Percentiles rank a stretch among this genome's conserved stretches.
These are phyloP conservation scores for Lactarius trivialis DNA, from an alignment of 768 basidiomycete species.

Conservation along the genomic window DNA sequence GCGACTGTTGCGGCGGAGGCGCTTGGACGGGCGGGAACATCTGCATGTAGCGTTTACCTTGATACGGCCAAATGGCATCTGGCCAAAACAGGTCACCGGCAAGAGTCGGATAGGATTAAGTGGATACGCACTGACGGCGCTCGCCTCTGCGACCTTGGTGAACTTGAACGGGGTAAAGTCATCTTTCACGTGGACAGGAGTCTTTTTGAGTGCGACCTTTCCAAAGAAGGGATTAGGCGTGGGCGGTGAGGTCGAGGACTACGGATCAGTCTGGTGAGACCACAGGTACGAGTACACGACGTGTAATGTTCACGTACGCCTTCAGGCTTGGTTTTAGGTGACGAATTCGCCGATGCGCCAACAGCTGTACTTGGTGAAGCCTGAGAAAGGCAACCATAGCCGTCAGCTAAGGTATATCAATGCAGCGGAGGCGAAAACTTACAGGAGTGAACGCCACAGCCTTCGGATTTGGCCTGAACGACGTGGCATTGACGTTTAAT, in stretches of 20 bases:
- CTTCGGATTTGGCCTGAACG: slow-evolving; percentile 85
- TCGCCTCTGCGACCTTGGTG: slow-evolving; percentile 69
- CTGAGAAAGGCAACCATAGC: slow-evolving; percentile 23
- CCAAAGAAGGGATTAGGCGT: slow-evolving; percentile 89
- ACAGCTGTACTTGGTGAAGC: slow-evolving; percentile 28
- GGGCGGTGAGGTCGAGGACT: slow-evolving; percentile 30
- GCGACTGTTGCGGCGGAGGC: slow-evolving; percentile 56
- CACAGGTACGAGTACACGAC: not conserved
- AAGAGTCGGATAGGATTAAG: not conserved
- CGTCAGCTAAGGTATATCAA: not conserved
- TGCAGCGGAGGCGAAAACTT: slow-evolving; percentile 25
- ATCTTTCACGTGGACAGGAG: slow-evolving; percentile 81
- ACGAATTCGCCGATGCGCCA: slow-evolving; percentile 21
- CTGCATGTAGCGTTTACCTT: slow-evolving; percentile 75
- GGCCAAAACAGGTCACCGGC: not conserved
- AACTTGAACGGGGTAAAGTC: slow-evolving; percentile 97
- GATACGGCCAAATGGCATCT: slow-evolving; percentile 85
- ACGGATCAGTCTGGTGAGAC: not conserved
- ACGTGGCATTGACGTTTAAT: slow-evolving; percentile 83
- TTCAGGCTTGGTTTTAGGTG: slow-evolving; percentile 28
- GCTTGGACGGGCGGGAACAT: slow-evolving; percentile 65
- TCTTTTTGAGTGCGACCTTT: slow-evolving; percentile 67
- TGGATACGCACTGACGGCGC: slow-evolving; percentile 57
- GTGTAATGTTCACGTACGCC: slow-evolving; percentile 4
- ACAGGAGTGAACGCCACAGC: slow-evolving; percentile 71